Conservation (phyloP, 495 filamentous ascomycete species). For the Neurospora discreta region DNA sequence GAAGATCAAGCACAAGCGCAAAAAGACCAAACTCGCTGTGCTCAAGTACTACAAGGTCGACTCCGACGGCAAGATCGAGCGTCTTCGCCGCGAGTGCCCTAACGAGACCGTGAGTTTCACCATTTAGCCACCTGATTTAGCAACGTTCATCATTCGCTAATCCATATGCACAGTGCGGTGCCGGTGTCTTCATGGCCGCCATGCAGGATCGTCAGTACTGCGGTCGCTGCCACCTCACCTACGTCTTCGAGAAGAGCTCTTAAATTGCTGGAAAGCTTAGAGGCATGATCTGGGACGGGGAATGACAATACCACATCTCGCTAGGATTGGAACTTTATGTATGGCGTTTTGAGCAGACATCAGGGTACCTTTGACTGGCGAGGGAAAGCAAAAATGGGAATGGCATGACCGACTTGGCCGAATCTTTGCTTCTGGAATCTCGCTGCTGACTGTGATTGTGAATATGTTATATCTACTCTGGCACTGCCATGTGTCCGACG, state of each 20-base stretch:
- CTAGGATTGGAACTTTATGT: slow-evolving; percentile 15
- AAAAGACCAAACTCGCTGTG: slow-evolving; percentile 98
- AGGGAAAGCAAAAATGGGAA: slow-evolving; percentile 26
- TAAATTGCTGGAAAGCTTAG: slow-evolving; percentile 10
- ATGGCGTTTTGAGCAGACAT: slow-evolving; percentile 25
- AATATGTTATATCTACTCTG: background rate
- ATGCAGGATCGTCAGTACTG: slow-evolving; percentile 99
- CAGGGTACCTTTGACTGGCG: slow-evolving; percentile 20
- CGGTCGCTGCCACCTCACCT: slow-evolving; percentile 97
- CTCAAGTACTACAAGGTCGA: slow-evolving; percentile 99
- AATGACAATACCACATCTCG: slow-evolving; percentile 18
- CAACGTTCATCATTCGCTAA: slow-evolving; percentile 16
- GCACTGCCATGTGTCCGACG: background rate
- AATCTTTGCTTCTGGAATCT: background rate
- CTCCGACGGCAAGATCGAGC: slow-evolving; percentile 99
- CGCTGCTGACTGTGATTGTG: background rate
- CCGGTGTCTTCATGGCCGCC: slow-evolving; percentile 99
- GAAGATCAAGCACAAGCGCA: slow-evolving; percentile 99
- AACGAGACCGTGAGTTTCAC: slow-evolving; percentile 61
- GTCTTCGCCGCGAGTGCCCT: slow-evolving; percentile 94
- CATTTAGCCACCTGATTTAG: no score
- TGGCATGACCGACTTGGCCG: slow-evolving; percentile 10
- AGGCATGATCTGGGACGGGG: slow-evolving; percentile 7
- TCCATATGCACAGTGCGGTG: slow-evolving; percentile 62
- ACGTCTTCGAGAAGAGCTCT: slow-evolving; percentile 84